Evolutionary conservation across 352 stramenopile genomes (phyloP).

Genomic region (Thalassiosira exigua): DNA sequence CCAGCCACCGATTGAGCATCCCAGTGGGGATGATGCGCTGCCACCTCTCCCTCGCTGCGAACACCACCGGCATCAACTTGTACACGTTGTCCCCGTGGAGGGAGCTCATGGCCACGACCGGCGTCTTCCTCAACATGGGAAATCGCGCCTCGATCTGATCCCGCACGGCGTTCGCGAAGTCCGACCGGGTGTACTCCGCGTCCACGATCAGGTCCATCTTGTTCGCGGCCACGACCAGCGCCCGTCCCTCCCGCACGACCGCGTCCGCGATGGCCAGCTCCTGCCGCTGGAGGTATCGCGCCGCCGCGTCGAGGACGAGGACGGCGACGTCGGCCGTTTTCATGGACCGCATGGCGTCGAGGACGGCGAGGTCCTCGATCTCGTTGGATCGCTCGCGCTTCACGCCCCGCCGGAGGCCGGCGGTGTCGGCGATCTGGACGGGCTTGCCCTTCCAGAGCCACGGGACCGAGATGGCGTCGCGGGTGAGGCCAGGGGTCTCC

Average conservation of each 20-base stretch:
- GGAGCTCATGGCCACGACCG: constrained; percentile 77
- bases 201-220: constrained; percentile 84
- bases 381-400: constrained; percentile 67
- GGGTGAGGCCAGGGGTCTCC: constrained; percentile 74
- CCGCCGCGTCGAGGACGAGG: constrained; percentile 79
- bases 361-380: constrained; percentile 81
- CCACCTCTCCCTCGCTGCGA: constrained; percentile 77
- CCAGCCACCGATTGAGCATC: constrained; percentile 79
- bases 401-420: constrained; percentile 73
- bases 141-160: constrained; percentile 75
- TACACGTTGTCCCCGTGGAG: constrained; percentile 66
- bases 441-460: constrained; percentile 67
- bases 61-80: constrained; percentile 73
- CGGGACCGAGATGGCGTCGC: constrained; percentile 79
- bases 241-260: constrained; percentile 78
- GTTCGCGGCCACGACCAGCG: constrained; percentile 81
- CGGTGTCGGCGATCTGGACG: constrained; percentile 82
- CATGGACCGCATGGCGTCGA: constrained; percentile 83
- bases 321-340: constrained; percentile 83
- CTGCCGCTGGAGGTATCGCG: constrained; percentile 68
- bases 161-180: constrained; percentile 73
- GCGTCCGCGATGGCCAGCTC: constrained; percentile 81
- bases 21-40: constrained; percentile 68
- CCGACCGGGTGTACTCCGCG: constrained; percentile 61
- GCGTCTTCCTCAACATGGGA: constrained; percentile 77